Percentiles rank a stretch among this genome's conserved stretches.
phyloP scores from a whole-genome alignment of 2,329 filamentous ascomycete species.

The Fusarium tanahbumbuense region DNA sequence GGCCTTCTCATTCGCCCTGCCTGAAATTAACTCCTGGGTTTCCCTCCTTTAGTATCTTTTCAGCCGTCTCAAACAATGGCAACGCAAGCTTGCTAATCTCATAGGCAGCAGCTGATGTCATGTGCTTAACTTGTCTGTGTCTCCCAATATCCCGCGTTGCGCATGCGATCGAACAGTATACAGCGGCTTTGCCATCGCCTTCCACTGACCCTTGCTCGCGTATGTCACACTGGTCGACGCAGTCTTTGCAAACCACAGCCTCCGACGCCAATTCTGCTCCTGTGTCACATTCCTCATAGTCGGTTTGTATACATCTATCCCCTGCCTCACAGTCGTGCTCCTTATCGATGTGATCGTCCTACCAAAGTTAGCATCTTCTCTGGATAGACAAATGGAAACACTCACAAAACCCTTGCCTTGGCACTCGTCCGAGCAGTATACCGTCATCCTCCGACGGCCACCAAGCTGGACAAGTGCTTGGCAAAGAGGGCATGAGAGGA shows the following conservation, averaged over 20 bases:
- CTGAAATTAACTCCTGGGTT: constrained; percentile 51
- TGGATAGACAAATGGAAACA: constrained; percentile 2
- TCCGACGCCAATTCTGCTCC: constrained; percentile 42
- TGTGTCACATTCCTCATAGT: constrained; percentile 57
- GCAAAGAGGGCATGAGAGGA: constrained; percentile 59
- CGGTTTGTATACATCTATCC: constrained; percentile 54
- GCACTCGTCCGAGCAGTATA: constrained; percentile 61
- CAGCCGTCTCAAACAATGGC: constrained; percentile 44
- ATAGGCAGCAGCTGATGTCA: constrained; percentile 33
- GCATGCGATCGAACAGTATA: constrained; percentile 59
- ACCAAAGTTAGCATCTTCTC: constrained; percentile 39
- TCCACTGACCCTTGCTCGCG: constrained; percentile 3
- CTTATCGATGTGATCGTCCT: constrained; percentile 55
- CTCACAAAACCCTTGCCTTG: constrained; percentile 56
- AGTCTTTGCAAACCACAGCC: constrained; percentile 57
- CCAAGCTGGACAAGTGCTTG: constrained; percentile 56
- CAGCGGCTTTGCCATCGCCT: constrained; percentile 27
- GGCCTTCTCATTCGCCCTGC: constrained; percentile 25
- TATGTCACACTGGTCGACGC: constrained; percentile 48
- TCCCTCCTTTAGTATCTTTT: constrained; percentile 45
- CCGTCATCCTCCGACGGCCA: constrained; percentile 50
- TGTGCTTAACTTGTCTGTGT: constrained; percentile 53
- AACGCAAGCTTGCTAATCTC: constrained; percentile 41
- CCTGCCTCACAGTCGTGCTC: constrained; percentile 58
- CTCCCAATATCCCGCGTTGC: constrained; percentile 55